Conservation (phyloP, 495 filamentous ascomycete species). For the Chaetomium cochliodes region DNA sequence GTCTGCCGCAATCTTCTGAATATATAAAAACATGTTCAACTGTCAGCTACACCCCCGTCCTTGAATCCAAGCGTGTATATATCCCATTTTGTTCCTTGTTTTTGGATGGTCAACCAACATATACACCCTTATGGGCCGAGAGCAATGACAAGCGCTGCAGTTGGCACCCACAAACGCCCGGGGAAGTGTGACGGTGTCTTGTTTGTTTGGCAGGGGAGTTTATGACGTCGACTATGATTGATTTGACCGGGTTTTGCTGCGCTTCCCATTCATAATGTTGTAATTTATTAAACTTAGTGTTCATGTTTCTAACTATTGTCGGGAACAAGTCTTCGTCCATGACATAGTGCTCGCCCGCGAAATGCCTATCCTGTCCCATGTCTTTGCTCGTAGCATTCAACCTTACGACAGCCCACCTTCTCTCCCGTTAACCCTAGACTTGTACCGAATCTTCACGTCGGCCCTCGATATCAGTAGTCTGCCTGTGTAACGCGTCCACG, state of each 20-base stretch:
- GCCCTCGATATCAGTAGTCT: neutral
- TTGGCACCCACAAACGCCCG: constrained; percentile 2
- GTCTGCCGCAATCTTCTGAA: constrained; percentile 5
- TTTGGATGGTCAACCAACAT: constrained; percentile 1
- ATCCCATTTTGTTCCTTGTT: neutral
- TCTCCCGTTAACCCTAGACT: too few species aligned
- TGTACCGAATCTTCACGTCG: too few species aligned
- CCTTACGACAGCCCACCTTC: too few species aligned
- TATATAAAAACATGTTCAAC: constrained; percentile 16
- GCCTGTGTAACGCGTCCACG: neutral
- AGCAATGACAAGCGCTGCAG: constrained; percentile 18
- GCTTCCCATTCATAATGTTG: constrained; percentile 23
- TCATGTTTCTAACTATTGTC: neutral
- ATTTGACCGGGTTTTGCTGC: constrained; percentile 10
- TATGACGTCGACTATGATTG: constrained; percentile 18
- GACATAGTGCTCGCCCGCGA: neutral
- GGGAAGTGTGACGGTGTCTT: neutral
- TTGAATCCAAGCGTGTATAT: constrained; percentile 22
- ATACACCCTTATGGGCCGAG: constrained; percentile 8
- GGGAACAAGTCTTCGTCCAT: neutral
- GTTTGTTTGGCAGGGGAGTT: constrained; percentile 3
- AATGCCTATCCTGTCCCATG: neutral
- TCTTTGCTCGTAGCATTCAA: neutral
- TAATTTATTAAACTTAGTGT: constrained; percentile 17
- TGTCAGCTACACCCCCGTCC: neutral